Conservation (phyloP, 179 eudicot genomes). For the Patellifolia procumbens region DNA sequence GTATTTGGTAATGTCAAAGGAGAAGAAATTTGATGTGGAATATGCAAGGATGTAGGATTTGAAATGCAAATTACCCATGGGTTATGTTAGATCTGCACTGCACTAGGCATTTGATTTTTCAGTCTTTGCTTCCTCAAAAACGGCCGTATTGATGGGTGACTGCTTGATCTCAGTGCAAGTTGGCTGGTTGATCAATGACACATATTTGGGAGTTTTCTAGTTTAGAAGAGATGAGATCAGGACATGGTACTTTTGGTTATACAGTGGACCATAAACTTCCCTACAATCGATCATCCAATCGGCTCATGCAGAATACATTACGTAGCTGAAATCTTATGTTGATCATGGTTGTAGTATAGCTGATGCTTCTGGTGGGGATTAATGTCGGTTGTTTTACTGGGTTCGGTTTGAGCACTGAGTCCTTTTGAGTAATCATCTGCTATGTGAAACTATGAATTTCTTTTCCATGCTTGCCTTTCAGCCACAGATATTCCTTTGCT, state of each 20-base stretch:
- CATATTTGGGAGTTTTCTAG: not conserved
- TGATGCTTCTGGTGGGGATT: constrained; percentile 6
- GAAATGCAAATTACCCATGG: not conserved
- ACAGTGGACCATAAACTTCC: not conserved
- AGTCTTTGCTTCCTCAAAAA: constrained; percentile 4
- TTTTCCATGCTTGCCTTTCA: not conserved
- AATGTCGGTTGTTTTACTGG: not conserved
- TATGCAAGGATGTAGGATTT: not conserved
- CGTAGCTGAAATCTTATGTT: not conserved
- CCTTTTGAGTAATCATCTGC: not conserved
- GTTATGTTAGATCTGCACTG: constrained; percentile 21
- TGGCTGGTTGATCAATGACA: constrained; percentile 7
- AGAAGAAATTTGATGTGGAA: constrained; percentile 8
- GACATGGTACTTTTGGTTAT: not conserved
- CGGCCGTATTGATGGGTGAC: not conserved
- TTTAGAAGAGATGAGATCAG: constrained; percentile 5
- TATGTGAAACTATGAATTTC: not conserved
- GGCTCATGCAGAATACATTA: not conserved
- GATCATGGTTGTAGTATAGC: not conserved
- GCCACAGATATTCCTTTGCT: not conserved
- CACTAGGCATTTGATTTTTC: not conserved
- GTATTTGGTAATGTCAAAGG: not conserved
- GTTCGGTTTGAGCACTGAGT: not conserved
- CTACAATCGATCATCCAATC: not conserved
- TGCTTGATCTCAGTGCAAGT: not conserved